phyloP scores from a whole-genome alignment of 495 filamentous ascomycete species.

The Jackrogersella multiformis region DNA sequence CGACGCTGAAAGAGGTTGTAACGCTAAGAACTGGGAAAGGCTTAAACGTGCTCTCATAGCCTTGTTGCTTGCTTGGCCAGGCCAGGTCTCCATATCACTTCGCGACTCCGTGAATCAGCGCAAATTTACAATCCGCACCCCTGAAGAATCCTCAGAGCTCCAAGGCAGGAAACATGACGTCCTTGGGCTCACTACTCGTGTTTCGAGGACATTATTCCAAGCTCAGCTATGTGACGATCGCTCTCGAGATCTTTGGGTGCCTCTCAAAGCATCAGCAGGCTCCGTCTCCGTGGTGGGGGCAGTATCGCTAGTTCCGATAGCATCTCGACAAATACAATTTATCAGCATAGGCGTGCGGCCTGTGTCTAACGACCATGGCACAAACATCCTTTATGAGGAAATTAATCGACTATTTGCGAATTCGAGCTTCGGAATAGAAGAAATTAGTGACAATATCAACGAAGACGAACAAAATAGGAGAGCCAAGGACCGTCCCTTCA shows the following conservation, averaged over 20 bases:
- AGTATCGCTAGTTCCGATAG: constrained; percentile 73
- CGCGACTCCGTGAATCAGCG: constrained; percentile 49
- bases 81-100: constrained; percentile 54
- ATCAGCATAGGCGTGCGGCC: constrained; percentile 76
- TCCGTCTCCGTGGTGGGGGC: constrained; percentile 70
- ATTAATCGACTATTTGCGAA: constrained; percentile 79
- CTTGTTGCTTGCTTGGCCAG: constrained; percentile 72
- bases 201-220: constrained; percentile 70
- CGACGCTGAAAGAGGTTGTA: constrained; percentile 63
- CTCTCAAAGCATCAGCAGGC: constrained; percentile 69
- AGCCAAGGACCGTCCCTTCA: constrained; percentile 53
- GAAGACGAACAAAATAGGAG: constrained; percentile 49
- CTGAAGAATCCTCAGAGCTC: constrained; percentile 14
- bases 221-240: constrained; percentile 65
- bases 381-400: constrained; percentile 78
- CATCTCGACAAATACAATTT: constrained; percentile 79
- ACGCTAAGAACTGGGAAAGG: constrained; percentile 69
- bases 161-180: constrained; percentile 19
- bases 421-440: constrained; percentile 79
- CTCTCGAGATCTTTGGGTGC: constrained; percentile 68
- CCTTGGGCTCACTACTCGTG: constrained; percentile 42
- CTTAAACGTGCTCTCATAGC: constrained; percentile 68
- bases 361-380: constrained; percentile 59
- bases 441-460: constrained; percentile 51
- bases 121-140: constrained; percentile 26